phyloP scores from a whole-genome alignment of 176 grass and related monocot species.

The Zoysia pacifica region DNA sequence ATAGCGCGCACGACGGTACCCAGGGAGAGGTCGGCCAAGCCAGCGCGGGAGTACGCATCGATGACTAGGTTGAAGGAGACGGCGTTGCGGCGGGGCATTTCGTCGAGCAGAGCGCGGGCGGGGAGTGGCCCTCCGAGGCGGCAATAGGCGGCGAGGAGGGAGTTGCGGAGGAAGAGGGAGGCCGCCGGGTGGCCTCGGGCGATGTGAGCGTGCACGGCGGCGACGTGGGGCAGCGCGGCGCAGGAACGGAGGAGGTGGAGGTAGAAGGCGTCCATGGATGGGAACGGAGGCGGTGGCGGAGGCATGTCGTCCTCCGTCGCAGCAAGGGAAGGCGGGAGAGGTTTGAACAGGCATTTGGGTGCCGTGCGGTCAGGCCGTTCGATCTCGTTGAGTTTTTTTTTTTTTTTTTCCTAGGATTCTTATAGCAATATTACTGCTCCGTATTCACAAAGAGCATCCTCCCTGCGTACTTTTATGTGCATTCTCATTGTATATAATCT shows the following conservation, averaged over 20 bases:
- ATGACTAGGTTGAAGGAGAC: constrained; percentile 75
- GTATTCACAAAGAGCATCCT: too few species aligned
- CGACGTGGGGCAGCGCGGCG: constrained; percentile 15
- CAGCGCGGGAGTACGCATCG: constrained; percentile 42
- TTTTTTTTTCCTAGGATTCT: too few species aligned
- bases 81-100: constrained; percentile 52
- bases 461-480: too few species aligned
- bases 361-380: neutral
- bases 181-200: constrained; percentile 29
- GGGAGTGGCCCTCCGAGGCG: constrained; percentile 18
- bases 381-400: neutral
- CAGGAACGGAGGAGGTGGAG: constrained; percentile 50
- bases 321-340: neutral
- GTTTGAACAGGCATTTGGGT: neutral
- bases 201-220: constrained; percentile 54
- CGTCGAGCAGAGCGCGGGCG: constrained; percentile 59
- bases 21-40: constrained; percentile 1
- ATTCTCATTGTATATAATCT: too few species aligned
- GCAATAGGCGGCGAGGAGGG: constrained; percentile 53
- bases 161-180: constrained; percentile 60
- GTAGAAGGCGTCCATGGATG: constrained; percentile 42
- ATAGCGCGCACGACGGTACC: constrained; percentile 33
- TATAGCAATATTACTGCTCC: too few species aligned
- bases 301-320: neutral
- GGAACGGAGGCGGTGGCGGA: neutral